These are phyloP conservation scores for Phytophthora megakarya DNA, from an alignment of 352 stramenopile species.

Conservation along the genomic window DNA sequence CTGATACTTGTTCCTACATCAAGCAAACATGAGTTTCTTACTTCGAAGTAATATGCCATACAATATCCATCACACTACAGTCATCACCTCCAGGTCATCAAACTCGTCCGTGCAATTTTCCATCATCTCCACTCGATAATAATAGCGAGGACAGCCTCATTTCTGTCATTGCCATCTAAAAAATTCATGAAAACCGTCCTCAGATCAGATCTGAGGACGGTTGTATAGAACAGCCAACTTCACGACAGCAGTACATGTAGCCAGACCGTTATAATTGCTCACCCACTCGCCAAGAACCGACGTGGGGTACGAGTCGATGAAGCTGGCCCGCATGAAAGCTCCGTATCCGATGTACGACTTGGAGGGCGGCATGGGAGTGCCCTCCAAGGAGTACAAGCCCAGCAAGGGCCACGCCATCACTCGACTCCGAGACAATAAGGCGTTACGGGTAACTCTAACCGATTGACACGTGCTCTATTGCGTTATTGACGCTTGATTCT, in stretches of 20 bases:
- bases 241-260: slow-evolving; percentile 20
- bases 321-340: slow-evolving; percentile 31
- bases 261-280: slow-evolving; percentile 18
- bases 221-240: slow-evolving; percentile 7
- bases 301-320: slow-evolving; percentile 16
- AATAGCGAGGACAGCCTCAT: slow-evolving; percentile 17
- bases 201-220: neutral
- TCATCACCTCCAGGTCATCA: slow-evolving; percentile 12
- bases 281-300: slow-evolving; percentile 21
- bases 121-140: slow-evolving; percentile 16
- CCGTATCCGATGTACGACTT: slow-evolving; percentile 44
- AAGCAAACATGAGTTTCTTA: too few relatives aligned
- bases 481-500: neutral
- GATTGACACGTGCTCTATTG: neutral
- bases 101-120: slow-evolving; percentile 10
- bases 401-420: slow-evolving; percentile 25
- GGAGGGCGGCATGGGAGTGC: slow-evolving; percentile 29
- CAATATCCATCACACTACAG: too few relatives aligned
- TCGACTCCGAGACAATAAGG: slow-evolving; percentile 37
- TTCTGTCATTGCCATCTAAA: too few relatives aligned
- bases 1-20: slow-evolving; percentile 5
- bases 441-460: slow-evolving; percentile 20
- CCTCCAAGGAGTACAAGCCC: slow-evolving; percentile 28
- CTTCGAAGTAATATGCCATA: too few relatives aligned
- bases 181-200: neutral